A percentile compares a stretch with the other conserved stretches of the same genome.
Evolutionary conservation across 148 eudicot species (phyloP).

Genomic region (Tetragonia tetragonoides): DNA sequence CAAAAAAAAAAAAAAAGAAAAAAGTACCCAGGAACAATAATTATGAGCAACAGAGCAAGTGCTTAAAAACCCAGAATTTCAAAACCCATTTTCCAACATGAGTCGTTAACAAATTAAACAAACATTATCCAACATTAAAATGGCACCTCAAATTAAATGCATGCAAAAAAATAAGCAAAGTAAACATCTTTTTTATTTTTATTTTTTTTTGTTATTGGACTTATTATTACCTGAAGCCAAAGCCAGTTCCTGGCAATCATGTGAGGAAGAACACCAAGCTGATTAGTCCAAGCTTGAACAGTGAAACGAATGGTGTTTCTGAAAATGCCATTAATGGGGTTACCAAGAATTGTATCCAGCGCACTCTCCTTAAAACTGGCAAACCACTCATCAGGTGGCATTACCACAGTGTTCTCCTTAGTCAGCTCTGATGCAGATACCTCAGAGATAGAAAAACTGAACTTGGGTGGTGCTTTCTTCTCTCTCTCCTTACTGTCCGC

Average conservation of each 20-base stretch:
- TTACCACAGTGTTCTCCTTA: neutral
- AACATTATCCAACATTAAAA: no score
- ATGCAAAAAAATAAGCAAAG: neutral
- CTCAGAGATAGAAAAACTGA: no score
- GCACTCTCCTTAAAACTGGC: neutral
- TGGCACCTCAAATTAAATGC: no score
- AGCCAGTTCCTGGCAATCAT: neutral
- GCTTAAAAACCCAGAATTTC: no score
- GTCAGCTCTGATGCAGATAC: no score
- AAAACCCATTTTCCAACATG: no score
- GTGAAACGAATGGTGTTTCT: neutral
- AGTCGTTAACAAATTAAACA: no score
- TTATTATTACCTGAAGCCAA: neutral
- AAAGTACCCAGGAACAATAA: no score
- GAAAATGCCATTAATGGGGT: neutral
- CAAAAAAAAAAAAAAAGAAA: no score
- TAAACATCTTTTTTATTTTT: neutral
- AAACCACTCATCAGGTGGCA: neutral
- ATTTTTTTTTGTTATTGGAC: neutral
- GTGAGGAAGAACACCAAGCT: neutral
- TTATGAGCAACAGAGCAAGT: no score
- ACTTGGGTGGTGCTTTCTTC: no score
- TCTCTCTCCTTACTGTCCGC: no score
- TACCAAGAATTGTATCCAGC: neutral
- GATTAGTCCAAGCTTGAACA: neutral